Percentiles rank a stretch among this genome's conserved stretches.
Conservation (phyloP, 2,329 filamentous ascomycete species). For the Leptographium galeiforme region DNA sequence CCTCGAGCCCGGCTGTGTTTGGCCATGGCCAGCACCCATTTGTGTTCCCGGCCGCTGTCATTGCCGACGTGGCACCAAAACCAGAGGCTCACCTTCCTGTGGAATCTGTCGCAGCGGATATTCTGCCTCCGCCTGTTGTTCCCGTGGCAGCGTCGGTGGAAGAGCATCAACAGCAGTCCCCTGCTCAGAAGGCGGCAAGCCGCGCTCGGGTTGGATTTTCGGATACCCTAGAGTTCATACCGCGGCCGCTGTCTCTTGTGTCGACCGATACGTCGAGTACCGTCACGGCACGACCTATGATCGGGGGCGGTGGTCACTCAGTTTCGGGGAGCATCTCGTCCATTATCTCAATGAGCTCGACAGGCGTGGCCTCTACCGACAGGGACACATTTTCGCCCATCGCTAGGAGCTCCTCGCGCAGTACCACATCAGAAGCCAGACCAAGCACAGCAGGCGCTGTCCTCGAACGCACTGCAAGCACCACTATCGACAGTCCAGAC, state of each 20-base stretch:
- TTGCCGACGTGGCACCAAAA: neutral
- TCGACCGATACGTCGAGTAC: constrained; percentile 78
- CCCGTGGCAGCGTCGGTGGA: neutral
- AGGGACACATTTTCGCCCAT: constrained; percentile 24
- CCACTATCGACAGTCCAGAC: constrained; percentile 18
- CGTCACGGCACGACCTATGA: constrained; percentile 45
- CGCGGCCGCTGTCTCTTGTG: constrained; percentile 67
- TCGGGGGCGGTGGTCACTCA: constrained; percentile 38
- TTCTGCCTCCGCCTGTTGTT: neutral
- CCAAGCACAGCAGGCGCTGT: constrained; percentile 63
- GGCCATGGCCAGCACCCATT: neutral
- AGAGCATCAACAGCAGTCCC: constrained; percentile 7
- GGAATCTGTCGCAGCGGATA: neutral
- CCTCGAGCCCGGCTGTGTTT: constrained; percentile 43
- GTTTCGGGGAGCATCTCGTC: constrained; percentile 72
- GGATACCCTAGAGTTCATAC: constrained; percentile 71
- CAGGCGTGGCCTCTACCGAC: constrained; percentile 25
- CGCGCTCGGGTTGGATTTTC: constrained; percentile 69
- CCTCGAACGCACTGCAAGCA: constrained; percentile 36
- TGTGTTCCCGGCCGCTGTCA: neutral
- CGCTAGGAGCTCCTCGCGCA: constrained; percentile 26
- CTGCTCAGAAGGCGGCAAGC: constrained; percentile 13
- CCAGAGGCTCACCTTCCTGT: neutral
- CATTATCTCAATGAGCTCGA: constrained; percentile 45
- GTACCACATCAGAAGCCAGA: constrained; percentile 31